Conservation (phyloP, 805 yeast genomes). For the Saccharomycopsis sp. region DNA sequence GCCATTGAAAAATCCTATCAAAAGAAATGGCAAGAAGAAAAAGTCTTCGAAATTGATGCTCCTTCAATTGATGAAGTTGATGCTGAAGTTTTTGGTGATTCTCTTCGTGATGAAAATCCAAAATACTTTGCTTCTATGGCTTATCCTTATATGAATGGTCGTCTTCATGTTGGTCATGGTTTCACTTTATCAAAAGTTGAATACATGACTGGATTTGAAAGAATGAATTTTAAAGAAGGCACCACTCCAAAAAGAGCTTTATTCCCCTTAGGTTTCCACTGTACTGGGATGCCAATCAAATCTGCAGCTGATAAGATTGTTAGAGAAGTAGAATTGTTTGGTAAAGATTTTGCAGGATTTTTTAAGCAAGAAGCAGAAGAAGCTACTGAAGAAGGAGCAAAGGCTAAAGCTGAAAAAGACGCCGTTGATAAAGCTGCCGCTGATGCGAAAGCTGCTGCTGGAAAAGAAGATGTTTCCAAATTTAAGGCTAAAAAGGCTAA, state of each 20-base stretch:
- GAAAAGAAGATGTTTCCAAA: conserved; percentile 73
- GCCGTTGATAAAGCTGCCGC: conserved; percentile 22
- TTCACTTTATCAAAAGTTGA: conserved; percentile 93
- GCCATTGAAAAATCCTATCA: conserved; percentile 86
- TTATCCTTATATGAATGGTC: conserved; percentile 98
- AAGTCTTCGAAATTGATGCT: conserved; percentile 79
- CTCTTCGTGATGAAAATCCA: conserved; percentile 69
- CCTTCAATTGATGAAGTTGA: conserved; percentile 60
- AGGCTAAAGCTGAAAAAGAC: conserved; percentile 14
- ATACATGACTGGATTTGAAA: conserved; percentile 84
- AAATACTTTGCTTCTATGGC: conserved; percentile 93
- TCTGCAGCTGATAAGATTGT: conserved; percentile 92
- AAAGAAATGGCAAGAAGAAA: conserved; percentile 76
- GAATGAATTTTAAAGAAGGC: conserved; percentile 60
- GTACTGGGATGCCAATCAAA: conserved; percentile 98
- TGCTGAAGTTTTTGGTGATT: conserved; percentile 47
- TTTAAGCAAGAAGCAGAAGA: conserved; percentile 29
- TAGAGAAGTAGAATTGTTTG: conserved; percentile 88
- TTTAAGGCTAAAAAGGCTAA: conserved; percentile 89
- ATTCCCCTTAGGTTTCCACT: conserved; percentile 96
- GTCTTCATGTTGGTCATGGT: conserved; percentile 93
- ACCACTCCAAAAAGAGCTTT: conserved; percentile 52
- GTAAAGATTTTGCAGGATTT: conserved; percentile 61
- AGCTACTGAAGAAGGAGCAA: conserved; percentile 31
- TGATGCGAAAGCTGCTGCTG: conserved; percentile 22